phyloP scores from a whole-genome alignment of 345 rosid genomes.

The Lumnitzera racemosa region DNA sequence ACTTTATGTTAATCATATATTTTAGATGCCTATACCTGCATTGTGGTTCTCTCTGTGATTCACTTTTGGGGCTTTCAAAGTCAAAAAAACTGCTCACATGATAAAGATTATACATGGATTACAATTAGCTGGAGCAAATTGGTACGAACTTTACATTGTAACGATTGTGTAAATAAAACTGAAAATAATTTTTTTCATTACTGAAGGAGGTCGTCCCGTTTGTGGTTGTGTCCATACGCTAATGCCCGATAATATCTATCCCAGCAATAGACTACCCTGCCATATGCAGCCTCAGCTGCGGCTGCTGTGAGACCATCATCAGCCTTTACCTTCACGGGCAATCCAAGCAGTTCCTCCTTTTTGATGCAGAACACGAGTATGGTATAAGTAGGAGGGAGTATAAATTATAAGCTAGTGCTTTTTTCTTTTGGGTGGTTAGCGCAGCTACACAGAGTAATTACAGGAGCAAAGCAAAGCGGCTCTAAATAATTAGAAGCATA shows the following conservation, averaged over 20 bases:
- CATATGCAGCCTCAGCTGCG: conserved; percentile 94
- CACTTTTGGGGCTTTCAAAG: too few species aligned
- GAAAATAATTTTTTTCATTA: conserved; percentile 2
- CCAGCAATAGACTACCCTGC: conserved; percentile 93
- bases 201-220: conserved; percentile 78
- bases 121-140: too few species aligned
- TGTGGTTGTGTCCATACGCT: conserved; percentile 98
- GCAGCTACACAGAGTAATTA: too few species aligned
- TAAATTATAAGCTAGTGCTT: not conserved
- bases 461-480: too few species aligned
- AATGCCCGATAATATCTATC: conserved; percentile 90
- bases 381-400: not conserved
- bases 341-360: conserved; percentile 62
- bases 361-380: conserved; percentile 20
- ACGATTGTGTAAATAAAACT: too few species aligned
- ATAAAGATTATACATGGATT: too few species aligned
- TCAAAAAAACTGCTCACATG: too few species aligned
- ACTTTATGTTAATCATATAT: too few species aligned
- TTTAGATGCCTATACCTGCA: too few species aligned
- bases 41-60: too few species aligned
- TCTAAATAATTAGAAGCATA: too few species aligned
- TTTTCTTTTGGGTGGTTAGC: conserved; percentile 20
- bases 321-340: conserved; percentile 60
- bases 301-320: conserved; percentile 84
- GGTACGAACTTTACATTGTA: too few species aligned